Evolutionary conservation across 106 monocot species (phyloP).

Genomic region (Acorus gramineus): DNA sequence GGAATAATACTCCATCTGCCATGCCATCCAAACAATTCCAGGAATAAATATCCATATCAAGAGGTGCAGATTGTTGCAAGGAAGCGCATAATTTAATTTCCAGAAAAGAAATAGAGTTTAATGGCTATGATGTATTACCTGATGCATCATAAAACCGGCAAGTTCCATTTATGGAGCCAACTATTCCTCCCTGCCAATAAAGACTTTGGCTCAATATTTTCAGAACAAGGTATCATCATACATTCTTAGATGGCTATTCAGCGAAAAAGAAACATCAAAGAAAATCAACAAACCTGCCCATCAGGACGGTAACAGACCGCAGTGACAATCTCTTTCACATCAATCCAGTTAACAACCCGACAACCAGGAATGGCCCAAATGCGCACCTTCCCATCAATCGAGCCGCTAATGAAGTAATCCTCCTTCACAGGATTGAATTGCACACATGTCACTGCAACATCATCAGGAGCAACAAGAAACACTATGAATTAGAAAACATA

Average conservation of each 20-base stretch:
- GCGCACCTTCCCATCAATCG: conserved; percentile 64
- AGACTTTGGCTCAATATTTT: conserved; percentile 1
- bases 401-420: conserved; percentile 58
- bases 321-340: conserved; percentile 53
- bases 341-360: conserved; percentile 55
- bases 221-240: no score
- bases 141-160: conserved; percentile 58
- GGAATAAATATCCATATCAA: no score
- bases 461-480: conserved; percentile 1
- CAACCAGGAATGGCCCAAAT: conserved; percentile 35
- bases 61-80: no score
- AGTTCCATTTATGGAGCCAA: conserved; percentile 47
- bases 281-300: conserved; percentile 33
- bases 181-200: conserved; percentile 40
- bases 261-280: not conserved
- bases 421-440: conserved; percentile 60
- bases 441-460: conserved; percentile 52
- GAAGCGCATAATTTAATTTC: no score
- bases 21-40: no score
- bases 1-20: no score
- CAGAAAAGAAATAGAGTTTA: no score
- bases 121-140: conserved; percentile 17
- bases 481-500: not conserved
- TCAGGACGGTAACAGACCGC: conserved; percentile 53
- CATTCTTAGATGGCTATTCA: not conserved